Base-by-base conservation (phyloP, 768 basidiomycete species). In the Tylopilus intermedius region DNA sequence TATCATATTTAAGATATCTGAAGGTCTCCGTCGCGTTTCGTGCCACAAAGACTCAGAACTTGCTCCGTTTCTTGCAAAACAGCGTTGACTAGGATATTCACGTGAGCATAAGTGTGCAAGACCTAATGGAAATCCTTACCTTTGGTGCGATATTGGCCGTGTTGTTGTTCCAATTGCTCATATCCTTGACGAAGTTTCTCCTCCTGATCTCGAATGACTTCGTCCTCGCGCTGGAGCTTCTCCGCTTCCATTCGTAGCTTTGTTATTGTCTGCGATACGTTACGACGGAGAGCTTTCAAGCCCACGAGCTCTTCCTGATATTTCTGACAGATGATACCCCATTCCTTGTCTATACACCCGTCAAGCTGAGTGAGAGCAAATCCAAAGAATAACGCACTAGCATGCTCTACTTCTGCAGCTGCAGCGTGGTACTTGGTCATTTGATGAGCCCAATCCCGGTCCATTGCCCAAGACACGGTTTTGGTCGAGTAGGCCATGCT, bases 391-490 rank as follows among this genome's bases (percentile, higher is more conserved):
- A 18, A 67, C 73, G 47, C 39, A 75, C 74, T 70, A 8, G 71
- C 67, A 53, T 67, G 65, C 40, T 78, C 76, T 2, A 73, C 70
- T 50, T 74, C 70, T 49, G 71, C 71, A 21, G 74, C 62, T 10
- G 70, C 68, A 51, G 71, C 64, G 15, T 74, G 67, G 51, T 75
- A 76, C 55, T 79, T 79, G 33, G 75, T 72, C 52, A 84, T 72
- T 58, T 83, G 81, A 8, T 75, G 75, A 26, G 76, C 73, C 71
- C 82, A 76, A 49, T 83, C 83, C 11, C 74, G 76, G 53, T 83
- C 78, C 68, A 86, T 86, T 24, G 86, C 86, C 86, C 86, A 88
- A 35, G 85, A 84, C 8, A 88, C 86, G 5, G 79, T 78, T 69
- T 88, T 88, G 15, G 75, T 67, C 27, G 80, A 71, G 54, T 83